Evolutionary conservation across 176 grass and related monocot genomes (phyloP).

Genomic region (Tuctoria greenei): DNA sequence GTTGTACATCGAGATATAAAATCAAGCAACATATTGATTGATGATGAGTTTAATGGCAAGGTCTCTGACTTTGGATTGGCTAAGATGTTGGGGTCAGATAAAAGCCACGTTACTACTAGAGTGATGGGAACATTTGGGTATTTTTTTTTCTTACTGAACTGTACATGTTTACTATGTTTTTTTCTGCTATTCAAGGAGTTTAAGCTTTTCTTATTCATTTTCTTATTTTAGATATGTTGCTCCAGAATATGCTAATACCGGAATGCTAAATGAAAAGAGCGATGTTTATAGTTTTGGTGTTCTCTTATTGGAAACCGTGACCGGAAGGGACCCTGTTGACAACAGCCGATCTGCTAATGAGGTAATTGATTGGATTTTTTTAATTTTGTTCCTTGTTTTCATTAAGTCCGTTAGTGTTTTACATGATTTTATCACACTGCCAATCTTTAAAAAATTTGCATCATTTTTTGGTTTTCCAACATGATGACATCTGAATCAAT

Average conservation of each 20-base stretch:
- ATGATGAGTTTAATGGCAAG: conserved; percentile 92
- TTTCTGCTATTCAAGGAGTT: not conserved
- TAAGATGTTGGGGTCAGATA: conserved; percentile 90
- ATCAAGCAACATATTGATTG: conserved; percentile 98
- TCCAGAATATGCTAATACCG: conserved; percentile 96
- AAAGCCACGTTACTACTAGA: conserved; percentile 95
- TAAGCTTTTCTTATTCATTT: conserved; percentile 19
- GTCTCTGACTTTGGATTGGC: conserved; percentile 96
- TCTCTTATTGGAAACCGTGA: conserved; percentile 88
- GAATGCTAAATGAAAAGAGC: conserved; percentile 98
- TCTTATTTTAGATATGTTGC: conserved; percentile 80
- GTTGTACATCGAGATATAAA: conserved; percentile 99
- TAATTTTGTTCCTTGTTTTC: not conserved
- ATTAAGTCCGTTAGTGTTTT: not conserved
- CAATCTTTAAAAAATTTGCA: not conserved
- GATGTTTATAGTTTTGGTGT: conserved; percentile 98
- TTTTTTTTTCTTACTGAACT: not conserved
- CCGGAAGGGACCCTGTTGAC: conserved; percentile 91
- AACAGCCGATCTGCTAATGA: conserved; percentile 73
- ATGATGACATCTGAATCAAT: not conserved
- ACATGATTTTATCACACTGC: not conserved
- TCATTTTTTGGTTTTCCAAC: not conserved
- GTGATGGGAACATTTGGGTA: conserved; percentile 99
- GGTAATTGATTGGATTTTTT: conserved; percentile 39
- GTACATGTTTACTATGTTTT: not conserved